A percentile compares a stretch with the other conserved stretches of the same genome.
These are phyloP conservation scores for Babesia microti DNA, from an alignment of 169 alveolate species.

Conservation along the genomic window DNA sequence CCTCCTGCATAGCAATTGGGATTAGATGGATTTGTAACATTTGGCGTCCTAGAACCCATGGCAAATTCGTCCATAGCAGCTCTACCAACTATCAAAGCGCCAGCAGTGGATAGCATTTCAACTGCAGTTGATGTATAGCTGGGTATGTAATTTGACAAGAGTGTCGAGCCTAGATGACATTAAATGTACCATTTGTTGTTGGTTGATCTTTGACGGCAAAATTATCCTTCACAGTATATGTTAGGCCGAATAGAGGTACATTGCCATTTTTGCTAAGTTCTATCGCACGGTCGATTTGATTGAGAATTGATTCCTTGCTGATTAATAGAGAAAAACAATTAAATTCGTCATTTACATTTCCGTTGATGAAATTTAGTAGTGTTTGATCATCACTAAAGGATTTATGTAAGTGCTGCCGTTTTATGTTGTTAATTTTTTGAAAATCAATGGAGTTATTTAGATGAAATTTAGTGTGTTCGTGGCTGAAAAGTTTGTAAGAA, in stretches of 20 bases:
- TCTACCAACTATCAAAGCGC: slow-evolving; percentile 51
- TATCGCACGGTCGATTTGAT: too few relatives aligned
- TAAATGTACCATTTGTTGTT: slow-evolving; percentile 19
- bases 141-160: slow-evolving; percentile 27
- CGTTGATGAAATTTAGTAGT: too few relatives aligned
- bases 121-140: slow-evolving; percentile 47
- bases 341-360: too few relatives aligned
- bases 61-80: slow-evolving; percentile 56
- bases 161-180: slow-evolving; percentile 14
- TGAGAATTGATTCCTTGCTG: too few relatives aligned
- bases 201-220: slow-evolving; percentile 15
- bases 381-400: too few relatives aligned
- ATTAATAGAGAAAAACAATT: too few relatives aligned
- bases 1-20: slow-evolving; percentile 45
- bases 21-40: slow-evolving; percentile 36
- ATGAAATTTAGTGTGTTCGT: too few relatives aligned
- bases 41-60: slow-evolving; percentile 47
- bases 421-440: too few relatives aligned
- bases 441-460: too few relatives aligned
- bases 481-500: too few relatives aligned
- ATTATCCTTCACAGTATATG: slow-evolving; percentile 34
- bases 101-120: slow-evolving; percentile 27
- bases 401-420: too few relatives aligned
- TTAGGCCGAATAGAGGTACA: slow-evolving; percentile 25
- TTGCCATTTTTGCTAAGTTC: not conserved